These are phyloP conservation scores for Pseudoturritis turrita DNA, from an alignment of 345 rosid species.

Conservation along the genomic window DNA sequence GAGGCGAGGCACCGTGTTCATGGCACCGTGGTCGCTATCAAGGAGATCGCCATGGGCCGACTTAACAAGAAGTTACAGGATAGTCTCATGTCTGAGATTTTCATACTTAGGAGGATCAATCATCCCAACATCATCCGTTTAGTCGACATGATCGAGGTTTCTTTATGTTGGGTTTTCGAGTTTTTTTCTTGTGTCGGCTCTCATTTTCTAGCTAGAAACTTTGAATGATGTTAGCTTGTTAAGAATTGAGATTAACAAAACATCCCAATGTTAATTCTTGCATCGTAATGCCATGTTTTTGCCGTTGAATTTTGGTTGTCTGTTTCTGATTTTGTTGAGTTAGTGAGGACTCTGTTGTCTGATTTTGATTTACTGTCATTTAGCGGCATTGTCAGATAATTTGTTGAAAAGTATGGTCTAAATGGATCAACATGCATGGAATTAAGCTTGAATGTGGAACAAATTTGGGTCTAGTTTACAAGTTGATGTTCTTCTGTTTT, in stretches of 20 bases:
- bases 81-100: constrained; percentile 90
- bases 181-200: no score
- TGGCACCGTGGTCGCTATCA: constrained; percentile 92
- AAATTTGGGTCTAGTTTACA: background rate
- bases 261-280: background rate
- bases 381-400: background rate
- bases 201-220: background rate
- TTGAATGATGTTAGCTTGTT: background rate
- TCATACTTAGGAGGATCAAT: constrained; percentile 57
- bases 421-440: background rate
- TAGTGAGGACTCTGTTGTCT: no score
- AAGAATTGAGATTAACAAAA: no score
- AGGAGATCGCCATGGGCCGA: constrained; percentile 68
- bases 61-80: constrained; percentile 84
- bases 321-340: background rate
- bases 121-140: constrained; percentile 88
- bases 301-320: background rate
- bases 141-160: constrained; percentile 86
- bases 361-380: background rate
- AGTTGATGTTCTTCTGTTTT: background rate
- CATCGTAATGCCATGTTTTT: background rate
- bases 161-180: background rate
- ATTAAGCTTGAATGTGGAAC: background rate
- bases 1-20: constrained; percentile 85
- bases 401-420: background rate